Percentiles rank a stretch among this genome's conserved stretches.
These are phyloP conservation scores for Waitea zeae DNA, from an alignment of 1,284 basidiomycete genomes.

Conservation along the genomic window DNA sequence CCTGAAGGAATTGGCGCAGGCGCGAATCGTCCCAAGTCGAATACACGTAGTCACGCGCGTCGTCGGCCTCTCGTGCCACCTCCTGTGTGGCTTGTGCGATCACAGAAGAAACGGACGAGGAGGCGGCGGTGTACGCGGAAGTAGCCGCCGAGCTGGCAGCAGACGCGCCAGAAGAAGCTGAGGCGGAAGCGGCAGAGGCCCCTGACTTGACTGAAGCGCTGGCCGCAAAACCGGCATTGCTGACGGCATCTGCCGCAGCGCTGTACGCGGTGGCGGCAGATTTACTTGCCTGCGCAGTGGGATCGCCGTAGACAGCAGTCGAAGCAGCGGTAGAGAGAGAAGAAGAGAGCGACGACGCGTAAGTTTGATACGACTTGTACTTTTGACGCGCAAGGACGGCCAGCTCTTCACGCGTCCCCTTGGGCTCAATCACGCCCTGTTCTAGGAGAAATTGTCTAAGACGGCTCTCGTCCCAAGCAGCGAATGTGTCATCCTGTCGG, in stretches of 20 bases:
- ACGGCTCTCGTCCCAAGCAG: constrained; percentile 66
- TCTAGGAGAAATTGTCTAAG: constrained; percentile 75
- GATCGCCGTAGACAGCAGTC: constrained; percentile 39
- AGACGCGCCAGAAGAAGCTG: neutral
- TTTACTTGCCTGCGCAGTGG: constrained; percentile 27
- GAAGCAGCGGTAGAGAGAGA: constrained; percentile 33
- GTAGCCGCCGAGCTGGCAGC: neutral
- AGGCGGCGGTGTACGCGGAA: neutral
- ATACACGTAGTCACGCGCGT: constrained; percentile 74
- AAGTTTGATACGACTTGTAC: constrained; percentile 38
- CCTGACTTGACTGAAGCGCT: constrained; percentile 5
- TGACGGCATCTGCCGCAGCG: too few relatives aligned
- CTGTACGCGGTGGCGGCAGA: constrained; percentile 10
- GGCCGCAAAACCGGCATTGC: too few relatives aligned
- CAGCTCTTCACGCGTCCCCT: constrained; percentile 65
- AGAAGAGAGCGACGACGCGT: constrained; percentile 32
- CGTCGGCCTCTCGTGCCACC: constrained; percentile 42
- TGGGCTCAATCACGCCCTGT: constrained; percentile 71
- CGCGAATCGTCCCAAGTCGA: constrained; percentile 75
- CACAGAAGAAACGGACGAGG: neutral
- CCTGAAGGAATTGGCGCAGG: constrained; percentile 53
- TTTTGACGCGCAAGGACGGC: constrained; percentile 60
- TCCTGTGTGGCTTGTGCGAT: constrained; percentile 23
- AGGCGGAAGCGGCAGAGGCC: neutral
- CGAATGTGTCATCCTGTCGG: constrained; percentile 19